phyloP scores from a whole-genome alignment of 805 yeast species.

The Suhomyces vadensis region DNA sequence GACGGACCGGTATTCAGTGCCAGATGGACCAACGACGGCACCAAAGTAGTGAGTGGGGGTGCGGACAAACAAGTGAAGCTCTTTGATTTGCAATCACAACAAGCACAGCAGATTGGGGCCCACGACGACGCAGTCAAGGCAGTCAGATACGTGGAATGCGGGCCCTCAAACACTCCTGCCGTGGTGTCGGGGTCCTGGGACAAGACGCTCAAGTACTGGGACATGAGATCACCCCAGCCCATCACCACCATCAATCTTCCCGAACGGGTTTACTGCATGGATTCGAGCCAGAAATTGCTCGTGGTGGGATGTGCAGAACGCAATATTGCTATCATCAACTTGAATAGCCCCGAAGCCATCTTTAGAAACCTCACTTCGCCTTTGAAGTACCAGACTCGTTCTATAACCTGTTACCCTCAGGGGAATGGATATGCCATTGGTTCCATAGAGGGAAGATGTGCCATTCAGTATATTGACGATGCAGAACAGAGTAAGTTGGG shows the following conservation, averaged over 20 bases:
- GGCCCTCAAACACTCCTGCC: conserved; percentile 78
- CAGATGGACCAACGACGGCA: conserved; percentile 84
- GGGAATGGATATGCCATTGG: conserved; percentile 94
- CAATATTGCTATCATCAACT: conserved; percentile 72
- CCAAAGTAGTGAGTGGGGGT: conserved; percentile 86
- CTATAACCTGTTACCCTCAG: conserved; percentile 80
- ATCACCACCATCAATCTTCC: conserved; percentile 80
- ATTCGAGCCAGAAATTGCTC: conserved; percentile 71
- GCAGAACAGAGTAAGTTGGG: conserved; percentile 68
- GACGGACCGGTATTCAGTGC: conserved; percentile 83
- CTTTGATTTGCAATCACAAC: conserved; percentile 81
- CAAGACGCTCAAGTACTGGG: conserved; percentile 93
- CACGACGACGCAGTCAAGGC: conserved; percentile 80
- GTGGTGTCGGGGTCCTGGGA: conserved; percentile 97
- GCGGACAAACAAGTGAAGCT: conserved; percentile 85
- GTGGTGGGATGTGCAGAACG: conserved; percentile 95
- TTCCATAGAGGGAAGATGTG: conserved; percentile 93
- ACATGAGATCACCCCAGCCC: conserved; percentile 80
- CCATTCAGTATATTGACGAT: conserved; percentile 88
- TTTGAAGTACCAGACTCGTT: conserved; percentile 84
- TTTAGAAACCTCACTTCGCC: conserved; percentile 76
- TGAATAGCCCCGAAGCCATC: conserved; percentile 79
- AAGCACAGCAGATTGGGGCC: conserved; percentile 77
- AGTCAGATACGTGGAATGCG: conserved; percentile 78
- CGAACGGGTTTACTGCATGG: conserved; percentile 90